A percentile compares a stretch with the other conserved stretches of the same genome.
Evolutionary conservation across 2,329 filamentous ascomycete genomes (phyloP).

Genomic region (Bisporella sp.): DNA sequence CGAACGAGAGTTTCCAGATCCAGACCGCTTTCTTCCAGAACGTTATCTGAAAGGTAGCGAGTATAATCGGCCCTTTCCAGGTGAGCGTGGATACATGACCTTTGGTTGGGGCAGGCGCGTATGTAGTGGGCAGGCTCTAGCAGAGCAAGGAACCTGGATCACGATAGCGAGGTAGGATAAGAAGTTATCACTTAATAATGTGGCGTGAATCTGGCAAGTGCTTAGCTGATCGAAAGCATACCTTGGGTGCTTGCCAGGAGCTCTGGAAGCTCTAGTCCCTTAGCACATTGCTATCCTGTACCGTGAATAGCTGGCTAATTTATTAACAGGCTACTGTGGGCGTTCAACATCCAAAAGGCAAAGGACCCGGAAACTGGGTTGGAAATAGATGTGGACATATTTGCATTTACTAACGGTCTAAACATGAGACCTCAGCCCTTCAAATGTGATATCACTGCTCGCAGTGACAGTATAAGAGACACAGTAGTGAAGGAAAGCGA

Average conservation of each 20-base stretch:
- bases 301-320: too few species aligned
- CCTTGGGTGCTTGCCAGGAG: too few species aligned
- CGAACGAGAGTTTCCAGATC: slow-evolving; percentile 33
- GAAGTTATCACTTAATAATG: too few species aligned
- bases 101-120: slow-evolving; percentile 38
- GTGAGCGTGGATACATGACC: slow-evolving; percentile 12
- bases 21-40: slow-evolving; percentile 37
- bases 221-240: too few species aligned
- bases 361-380: too few species aligned
- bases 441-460: slow-evolving; percentile 23
- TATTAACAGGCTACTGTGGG: slow-evolving; percentile 39
- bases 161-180: slow-evolving; percentile 8
- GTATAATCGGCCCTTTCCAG: slow-evolving; percentile 19
- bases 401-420: slow-evolving; percentile 28
- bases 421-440: slow-evolving; percentile 28
- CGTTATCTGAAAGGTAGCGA: slow-evolving; percentile 26
- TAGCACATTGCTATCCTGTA: too few species aligned
- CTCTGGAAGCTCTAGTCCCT: too few species aligned
- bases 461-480: slow-evolving; percentile 16
- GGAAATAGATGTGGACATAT: neutral
- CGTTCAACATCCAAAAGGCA: slow-evolving; percentile 30
- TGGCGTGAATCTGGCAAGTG: too few species aligned
- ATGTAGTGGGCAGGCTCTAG: slow-evolving; percentile 51
- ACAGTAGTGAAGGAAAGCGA: too few species aligned
- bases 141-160: slow-evolving; percentile 41